These are phyloP conservation scores for Microdochium trichocladiopsis DNA, from an alignment of 2,329 filamentous ascomycete species.

Conservation along the genomic window DNA sequence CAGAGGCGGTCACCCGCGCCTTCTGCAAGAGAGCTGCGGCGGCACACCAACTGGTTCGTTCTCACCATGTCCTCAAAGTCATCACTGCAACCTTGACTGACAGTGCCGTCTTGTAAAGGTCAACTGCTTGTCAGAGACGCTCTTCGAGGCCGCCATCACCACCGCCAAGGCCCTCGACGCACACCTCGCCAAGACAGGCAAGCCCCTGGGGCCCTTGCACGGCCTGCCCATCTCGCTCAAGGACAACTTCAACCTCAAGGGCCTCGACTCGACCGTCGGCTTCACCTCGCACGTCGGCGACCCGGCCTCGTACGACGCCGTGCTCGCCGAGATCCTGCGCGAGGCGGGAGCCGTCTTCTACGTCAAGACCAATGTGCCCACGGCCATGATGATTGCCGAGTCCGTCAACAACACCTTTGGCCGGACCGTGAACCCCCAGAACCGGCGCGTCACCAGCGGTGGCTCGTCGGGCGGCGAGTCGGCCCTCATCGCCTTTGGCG, in stretches of 20 bases:
- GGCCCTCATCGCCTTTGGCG: constrained; percentile 29
- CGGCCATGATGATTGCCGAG: constrained; percentile 47
- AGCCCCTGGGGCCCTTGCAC: constrained; percentile 41
- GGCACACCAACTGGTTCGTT: constrained; percentile 32
- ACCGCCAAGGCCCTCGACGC: constrained; percentile 31
- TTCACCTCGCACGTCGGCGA: constrained; percentile 28
- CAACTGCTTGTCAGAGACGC: constrained; percentile 22
- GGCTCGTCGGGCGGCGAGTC: constrained; percentile 59
- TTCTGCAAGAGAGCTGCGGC: constrained; percentile 43
- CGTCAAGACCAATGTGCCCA: constrained; percentile 45
- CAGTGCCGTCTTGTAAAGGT: too few relatives aligned
- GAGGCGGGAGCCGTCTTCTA: constrained; percentile 32
- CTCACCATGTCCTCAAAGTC: constrained; percentile 1
- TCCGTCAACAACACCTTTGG: constrained; percentile 56
- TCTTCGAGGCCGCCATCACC: constrained; percentile 10
- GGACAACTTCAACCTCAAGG: constrained; percentile 10
- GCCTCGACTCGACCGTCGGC: constrained; percentile 26
- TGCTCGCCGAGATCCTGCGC: constrained; percentile 18
- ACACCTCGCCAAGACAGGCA: constrained; percentile 22
- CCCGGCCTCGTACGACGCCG: constrained; percentile 23
- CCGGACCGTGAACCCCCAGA: constrained; percentile 54
- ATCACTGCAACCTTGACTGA: too few relatives aligned
- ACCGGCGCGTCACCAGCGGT: constrained; percentile 50
- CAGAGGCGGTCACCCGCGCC: constrained; percentile 22
- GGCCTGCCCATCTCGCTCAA: constrained; percentile 14